Percentiles rank a stretch among this genome's conserved stretches.
Conservation (phyloP, 495 filamentous ascomycete species). For the Daldinia childiae region DNA sequence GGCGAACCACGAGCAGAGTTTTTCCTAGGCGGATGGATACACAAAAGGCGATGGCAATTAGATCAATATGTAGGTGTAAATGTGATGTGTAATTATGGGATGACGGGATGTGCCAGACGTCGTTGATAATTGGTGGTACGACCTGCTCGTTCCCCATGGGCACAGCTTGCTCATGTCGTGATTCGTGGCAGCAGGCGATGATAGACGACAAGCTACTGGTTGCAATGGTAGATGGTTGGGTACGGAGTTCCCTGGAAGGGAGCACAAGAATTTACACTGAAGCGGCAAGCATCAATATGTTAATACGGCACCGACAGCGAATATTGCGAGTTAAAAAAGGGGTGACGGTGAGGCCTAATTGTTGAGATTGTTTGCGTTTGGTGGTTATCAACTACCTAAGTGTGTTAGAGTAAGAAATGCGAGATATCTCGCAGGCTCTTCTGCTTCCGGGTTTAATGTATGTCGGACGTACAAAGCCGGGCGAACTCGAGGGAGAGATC, state of each 20-base stretch:
- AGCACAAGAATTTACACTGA: conserved; percentile 29
- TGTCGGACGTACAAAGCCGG: neutral
- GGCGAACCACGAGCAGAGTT: conserved; percentile 13
- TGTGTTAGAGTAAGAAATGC: neutral
- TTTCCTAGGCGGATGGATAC: conserved; percentile 28
- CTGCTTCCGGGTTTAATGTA: neutral
- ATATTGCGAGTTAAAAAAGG: conserved; percentile 12
- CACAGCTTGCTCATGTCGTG: conserved; percentile 36
- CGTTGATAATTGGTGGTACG: conserved; percentile 28
- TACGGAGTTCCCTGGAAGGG: conserved; percentile 18
- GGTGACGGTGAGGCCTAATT: neutral
- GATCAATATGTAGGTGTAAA: conserved; percentile 10
- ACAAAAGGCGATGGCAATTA: conserved; percentile 23
- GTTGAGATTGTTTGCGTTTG: conserved; percentile 2
- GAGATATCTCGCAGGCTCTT: neutral
- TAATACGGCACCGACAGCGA: conserved; percentile 16
- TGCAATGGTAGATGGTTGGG: conserved; percentile 21
- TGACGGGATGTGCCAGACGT: conserved; percentile 24
- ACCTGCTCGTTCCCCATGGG: conserved; percentile 36
- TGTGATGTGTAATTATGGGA: conserved; percentile 27
- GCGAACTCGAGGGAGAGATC: neutral
- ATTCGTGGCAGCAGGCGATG: conserved; percentile 32
- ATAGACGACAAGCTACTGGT: conserved; percentile 26
- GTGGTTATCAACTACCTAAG: neutral
- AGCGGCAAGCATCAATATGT: conserved; percentile 27